Conservation (phyloP, 2,329 filamentous ascomycete species). For the Falciphora oryzae region DNA sequence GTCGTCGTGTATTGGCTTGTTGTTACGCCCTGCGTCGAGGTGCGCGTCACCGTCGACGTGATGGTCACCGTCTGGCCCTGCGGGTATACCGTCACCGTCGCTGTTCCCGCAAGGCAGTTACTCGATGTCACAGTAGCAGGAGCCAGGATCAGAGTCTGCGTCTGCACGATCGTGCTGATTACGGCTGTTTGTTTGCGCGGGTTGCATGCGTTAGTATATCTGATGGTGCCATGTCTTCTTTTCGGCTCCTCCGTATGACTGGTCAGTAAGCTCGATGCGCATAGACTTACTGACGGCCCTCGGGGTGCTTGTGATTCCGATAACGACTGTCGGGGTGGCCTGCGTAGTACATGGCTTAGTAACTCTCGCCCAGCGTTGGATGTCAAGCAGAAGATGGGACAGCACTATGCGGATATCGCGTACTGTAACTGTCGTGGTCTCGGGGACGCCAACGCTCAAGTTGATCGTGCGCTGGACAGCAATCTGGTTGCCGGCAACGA, state of each 20-base stretch:
- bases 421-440: slow-evolving; percentile 29
- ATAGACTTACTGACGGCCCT: slow-evolving; percentile 25
- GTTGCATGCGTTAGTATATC: background rate
- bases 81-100: slow-evolving; percentile 29
- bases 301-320: slow-evolving; percentile 32
- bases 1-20: slow-evolving; percentile 29
- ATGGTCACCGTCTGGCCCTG: slow-evolving; percentile 24
- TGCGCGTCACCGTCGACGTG: slow-evolving; percentile 25
- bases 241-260: too few relatives aligned
- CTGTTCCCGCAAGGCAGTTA: slow-evolving; percentile 26
- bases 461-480: slow-evolving; percentile 30
- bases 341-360: slow-evolving; percentile 12
- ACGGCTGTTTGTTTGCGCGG: slow-evolving; percentile 16
- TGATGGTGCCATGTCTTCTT: background rate
- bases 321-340: slow-evolving; percentile 31
- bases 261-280: background rate
- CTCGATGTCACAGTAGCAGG: slow-evolving; percentile 27
- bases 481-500: slow-evolving; percentile 29
- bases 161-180: slow-evolving; percentile 23
- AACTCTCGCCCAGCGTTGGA: background rate
- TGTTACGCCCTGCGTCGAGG: slow-evolving; percentile 25
- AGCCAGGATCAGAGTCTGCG: slow-evolving; percentile 28
- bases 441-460: slow-evolving; percentile 26
- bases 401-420: slow-evolving; percentile 9
- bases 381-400: background rate